Conservation (phyloP, 768 basidiomycete genomes). For the Lepiota subincarnata region DNA sequence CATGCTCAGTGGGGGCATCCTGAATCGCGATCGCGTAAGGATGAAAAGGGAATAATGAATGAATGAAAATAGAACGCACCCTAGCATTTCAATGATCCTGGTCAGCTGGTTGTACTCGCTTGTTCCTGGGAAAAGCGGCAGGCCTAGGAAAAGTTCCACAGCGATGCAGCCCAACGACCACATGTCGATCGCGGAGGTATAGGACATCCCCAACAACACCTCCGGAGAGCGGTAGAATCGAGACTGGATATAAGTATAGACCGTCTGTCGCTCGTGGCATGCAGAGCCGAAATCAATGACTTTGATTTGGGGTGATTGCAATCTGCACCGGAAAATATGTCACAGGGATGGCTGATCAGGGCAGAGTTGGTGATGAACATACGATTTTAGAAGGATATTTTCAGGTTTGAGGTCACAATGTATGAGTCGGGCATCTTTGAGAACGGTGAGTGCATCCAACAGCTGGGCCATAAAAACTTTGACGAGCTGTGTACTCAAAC, state of each 20-base stretch:
- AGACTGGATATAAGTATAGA: slow-evolving; percentile 99
- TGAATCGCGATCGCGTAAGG: slow-evolving; percentile 26
- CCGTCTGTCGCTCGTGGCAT: slow-evolving; percentile 98
- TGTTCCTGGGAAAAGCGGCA: slow-evolving; percentile 96
- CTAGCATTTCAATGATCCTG: slow-evolving; percentile 96
- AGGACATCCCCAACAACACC: slow-evolving; percentile 91
- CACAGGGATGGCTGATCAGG: not conserved
- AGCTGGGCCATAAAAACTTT: slow-evolving; percentile 98
- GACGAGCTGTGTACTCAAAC: slow-evolving; percentile 92
- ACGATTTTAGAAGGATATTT: slow-evolving; percentile 97
- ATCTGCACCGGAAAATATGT: slow-evolving; percentile 37
- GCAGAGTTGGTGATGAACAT: slow-evolving; percentile 17
- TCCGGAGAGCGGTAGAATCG: slow-evolving; percentile 98
- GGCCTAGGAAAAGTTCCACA: slow-evolving; percentile 93
- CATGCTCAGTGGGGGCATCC: slow-evolving; percentile 88
- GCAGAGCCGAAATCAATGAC: slow-evolving; percentile 99
- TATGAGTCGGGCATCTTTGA: slow-evolving; percentile 94
- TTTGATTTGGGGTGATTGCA: slow-evolving; percentile 97
- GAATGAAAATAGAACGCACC: slow-evolving; percentile 49
- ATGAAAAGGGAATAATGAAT: not conserved
- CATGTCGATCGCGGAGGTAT: slow-evolving; percentile 97
- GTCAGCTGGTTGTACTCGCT: slow-evolving; percentile 99
- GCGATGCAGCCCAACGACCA: slow-evolving; percentile 99
- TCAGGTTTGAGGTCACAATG: slow-evolving; percentile 99
- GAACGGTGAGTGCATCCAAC: slow-evolving; percentile 84